Conservation (phyloP, 768 basidiomycete species). For the Naganishia kalamii region DNA sequence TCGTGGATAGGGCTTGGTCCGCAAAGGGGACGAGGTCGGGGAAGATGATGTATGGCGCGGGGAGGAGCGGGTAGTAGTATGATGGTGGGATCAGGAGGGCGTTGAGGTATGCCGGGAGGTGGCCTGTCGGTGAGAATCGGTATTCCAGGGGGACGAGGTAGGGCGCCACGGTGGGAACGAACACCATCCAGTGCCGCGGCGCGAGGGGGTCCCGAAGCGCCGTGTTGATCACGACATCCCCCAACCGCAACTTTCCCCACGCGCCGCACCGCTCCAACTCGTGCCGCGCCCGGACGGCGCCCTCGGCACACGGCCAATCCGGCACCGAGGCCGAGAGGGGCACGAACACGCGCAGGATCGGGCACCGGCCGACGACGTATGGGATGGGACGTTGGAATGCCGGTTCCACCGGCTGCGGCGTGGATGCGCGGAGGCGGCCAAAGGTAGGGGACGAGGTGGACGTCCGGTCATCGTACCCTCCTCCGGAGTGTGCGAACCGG, state of each 20-base stretch:
- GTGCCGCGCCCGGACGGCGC: slow-evolving; percentile 29
- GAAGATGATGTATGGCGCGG: slow-evolving; percentile 39
- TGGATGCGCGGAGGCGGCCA: not conserved
- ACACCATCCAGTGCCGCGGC: slow-evolving; percentile 40
- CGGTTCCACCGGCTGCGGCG: slow-evolving; percentile 28
- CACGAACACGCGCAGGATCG: slow-evolving; percentile 42
- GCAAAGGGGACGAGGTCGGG: slow-evolving; percentile 43
- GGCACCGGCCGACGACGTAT: slow-evolving; percentile 34
- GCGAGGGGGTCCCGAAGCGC: slow-evolving; percentile 33
- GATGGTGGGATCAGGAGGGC: slow-evolving; percentile 43
- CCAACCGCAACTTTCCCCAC: slow-evolving; percentile 31
- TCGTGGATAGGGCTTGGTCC: slow-evolving; percentile 26
- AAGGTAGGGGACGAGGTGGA: slow-evolving; percentile 16
- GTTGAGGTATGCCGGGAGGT: slow-evolving; percentile 42
- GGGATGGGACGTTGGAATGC: slow-evolving; percentile 42
- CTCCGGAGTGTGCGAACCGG: slow-evolving; percentile 24
- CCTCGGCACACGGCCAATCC: slow-evolving; percentile 43
- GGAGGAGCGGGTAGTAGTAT: slow-evolving; percentile 43
- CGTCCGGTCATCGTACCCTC: slow-evolving; percentile 6
- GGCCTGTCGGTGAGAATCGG: slow-evolving; percentile 28
- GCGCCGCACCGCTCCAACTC: slow-evolving; percentile 46
- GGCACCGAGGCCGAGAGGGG: slow-evolving; percentile 37
- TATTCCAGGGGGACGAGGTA: slow-evolving; percentile 43
- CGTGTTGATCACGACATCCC: slow-evolving; percentile 44
- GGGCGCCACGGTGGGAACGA: slow-evolving; percentile 38